Base-by-base conservation (phyloP, 805 yeast genomes). In the Lachancea quebecensis region DNA sequence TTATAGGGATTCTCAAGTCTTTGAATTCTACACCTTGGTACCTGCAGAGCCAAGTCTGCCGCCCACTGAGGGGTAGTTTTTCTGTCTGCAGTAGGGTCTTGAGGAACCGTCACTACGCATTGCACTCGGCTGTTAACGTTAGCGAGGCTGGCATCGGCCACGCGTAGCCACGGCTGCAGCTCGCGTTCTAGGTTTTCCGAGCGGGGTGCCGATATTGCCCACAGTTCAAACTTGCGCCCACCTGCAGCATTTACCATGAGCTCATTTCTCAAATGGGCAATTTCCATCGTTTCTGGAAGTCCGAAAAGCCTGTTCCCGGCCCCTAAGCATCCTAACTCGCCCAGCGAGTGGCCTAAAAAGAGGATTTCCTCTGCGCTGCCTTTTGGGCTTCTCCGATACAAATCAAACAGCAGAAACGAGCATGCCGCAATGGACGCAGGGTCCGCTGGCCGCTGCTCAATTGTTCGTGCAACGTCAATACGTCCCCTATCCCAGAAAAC, bases 341-440 rank as follows among this genome's bases (percentile, higher is more conserved):
- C 69, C 31, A 65, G 45, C 10, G 69, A 65, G 42, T 65, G 69
- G 1, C 66, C 69, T 40, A 63, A 41, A n/a, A 61, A 48, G 21
- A 44, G 32, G 25, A 36, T 21, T 31, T 28, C 15, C 15, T 47
- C 42, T 31, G 33, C 41, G 10, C 31, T 40, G 35, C 27, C 36
- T 4, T 45, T 14, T n/a, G 40, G 16, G 14, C 25, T 17, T 10
- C 28, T 35, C 29, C 33, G 42, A 33, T 44, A 33, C 9, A 18
- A 14, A 29, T 47, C 46, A 33, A 49, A 59, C 41, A 59, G 46
- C 39, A 64, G 43, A 36, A 55, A 57, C 18, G 66, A 61, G 39
- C 65, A 56, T 10, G 58, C 62, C 1, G 66, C 65, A 2, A 63
- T 63, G 21, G 60, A 54, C 6, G 61, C 66, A 1, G 68, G 65